Evolutionary conservation across 192 early-diverging fungal species (phyloP), one percentile per base, ranked within the genome.

Genomic region (Ambispora gerdemannii): DNA sequence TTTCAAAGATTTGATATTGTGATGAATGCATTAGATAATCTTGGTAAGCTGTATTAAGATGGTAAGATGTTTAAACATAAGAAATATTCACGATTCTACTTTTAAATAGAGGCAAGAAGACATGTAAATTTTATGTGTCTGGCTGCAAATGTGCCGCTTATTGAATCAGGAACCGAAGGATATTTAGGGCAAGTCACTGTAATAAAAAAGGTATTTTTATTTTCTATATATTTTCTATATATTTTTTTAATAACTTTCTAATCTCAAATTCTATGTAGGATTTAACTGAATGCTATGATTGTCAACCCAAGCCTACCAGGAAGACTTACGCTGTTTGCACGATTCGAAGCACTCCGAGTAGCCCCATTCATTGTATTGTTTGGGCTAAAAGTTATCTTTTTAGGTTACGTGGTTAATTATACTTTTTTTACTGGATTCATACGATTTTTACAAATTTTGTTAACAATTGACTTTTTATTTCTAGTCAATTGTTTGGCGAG

Each of bases 361-460:
- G 88, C 28, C 93, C 97, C 17, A 94, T 99, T 50, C 97, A 99
- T 74, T 98, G 96, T 70, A 94, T 99, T 70, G 96, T 98, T 28
- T 99, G 97, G 97, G 92, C 96, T 70, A 99, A 99, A 77, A 92
- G 87, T 71, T 99, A 95, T 77, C 81, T 98, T 33, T 98, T 98
- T 76, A 87, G 80, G 71, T 89, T 84, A 77, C 63, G n/a, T n/a
- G n/a, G n/a, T n/a, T 84, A 0, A 84, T 6, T 10, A 36, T 30
- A 30, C 25, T 2, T 4, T 67, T 20, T 47, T 1, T 34, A 13
- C 43, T 10, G 38, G 24, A 28, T 30, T 77, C 60, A 53, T 65
- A 35, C 19, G 22, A 60, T n/a, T 17, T 17, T 74, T 50, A 22
- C 50, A 20, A 20, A 20, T 15, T 62, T 76, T 70, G 30, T 75